Base-by-base conservation (phyloP, 2,329 filamentous ascomycete species). In the Botrytis tulipae region DNA sequence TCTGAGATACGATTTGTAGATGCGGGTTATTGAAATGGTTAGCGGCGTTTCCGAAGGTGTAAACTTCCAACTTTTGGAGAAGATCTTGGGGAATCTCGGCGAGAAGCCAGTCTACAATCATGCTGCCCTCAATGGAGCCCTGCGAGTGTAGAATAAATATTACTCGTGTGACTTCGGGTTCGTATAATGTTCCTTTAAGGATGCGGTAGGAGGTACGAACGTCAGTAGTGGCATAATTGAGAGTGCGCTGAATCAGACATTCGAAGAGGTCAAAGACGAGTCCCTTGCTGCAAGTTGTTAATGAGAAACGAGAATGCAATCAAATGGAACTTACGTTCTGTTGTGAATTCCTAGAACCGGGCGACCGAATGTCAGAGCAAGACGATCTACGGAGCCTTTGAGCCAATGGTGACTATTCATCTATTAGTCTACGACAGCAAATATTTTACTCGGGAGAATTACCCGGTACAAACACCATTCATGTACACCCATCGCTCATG, bases 1-100 rank as follows among this genome's bases (percentile, higher is more conserved):
- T 77, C 75, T 89, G 86, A 0, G 85, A 86, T 1, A 82, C 78
- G 18, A 83, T 77, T 73, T 87, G 86, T 4, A 86, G 84, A 76
- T 89, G 87, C 0, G 92, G 93, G 76, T 94, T 93, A 81, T 94
- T 94, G 84, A 94, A 95, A 81, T 95, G 92, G 78, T 93, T 93
- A 0, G 93, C 91, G 0, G 92, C 92, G 73, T 89, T 92, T 42
- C 92, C 93, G 80, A 95, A 95, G 0, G 92, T 95, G 40, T 91
- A 91, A 20, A 95, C 87, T 81, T 95, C 92, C 0, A 94, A 85
- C 77, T 93, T 92, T 3, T 85, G 82, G 9, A 94, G 83, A 5
- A 91, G 83, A 75, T 91, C 86, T 73, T 90, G 88, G 0, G 91
- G 88, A 20, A 93, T 82, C 79, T 94, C 92, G 75, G 91, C 89